phyloP scores from a whole-genome alignment of 2,329 filamentous ascomycete species.

The Alternaria postmessia region DNA sequence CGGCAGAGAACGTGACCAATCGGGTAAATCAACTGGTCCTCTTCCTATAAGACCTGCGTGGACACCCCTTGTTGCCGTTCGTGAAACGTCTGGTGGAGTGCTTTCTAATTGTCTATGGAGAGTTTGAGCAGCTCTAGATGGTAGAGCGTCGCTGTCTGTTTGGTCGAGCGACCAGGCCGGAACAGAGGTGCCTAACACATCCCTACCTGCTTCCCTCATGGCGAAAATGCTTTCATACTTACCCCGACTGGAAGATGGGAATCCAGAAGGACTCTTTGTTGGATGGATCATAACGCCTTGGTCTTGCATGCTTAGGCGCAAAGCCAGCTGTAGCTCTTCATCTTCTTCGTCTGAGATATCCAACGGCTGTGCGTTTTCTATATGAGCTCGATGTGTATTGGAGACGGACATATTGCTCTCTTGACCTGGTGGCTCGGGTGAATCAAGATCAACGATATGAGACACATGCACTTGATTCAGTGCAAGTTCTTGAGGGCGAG shows the following conservation, averaged over 20 bases:
- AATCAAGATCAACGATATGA: background rate
- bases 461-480: background rate
- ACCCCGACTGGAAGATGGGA: background rate
- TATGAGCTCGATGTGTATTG: background rate
- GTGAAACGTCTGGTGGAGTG: background rate
- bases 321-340: slow-evolving; percentile 16
- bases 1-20: background rate
- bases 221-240: slow-evolving; percentile 10
- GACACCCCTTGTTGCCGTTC: background rate
- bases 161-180: slow-evolving; percentile 13
- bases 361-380: background rate
- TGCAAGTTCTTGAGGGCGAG: background rate
- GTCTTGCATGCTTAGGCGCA: slow-evolving; percentile 22
- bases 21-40: background rate
- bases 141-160: background rate
- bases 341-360: slow-evolving; percentile 11
- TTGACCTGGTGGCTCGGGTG: background rate
- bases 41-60: background rate
- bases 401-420: background rate
- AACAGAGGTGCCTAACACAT: slow-evolving; percentile 1
- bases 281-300: background rate
- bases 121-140: background rate
- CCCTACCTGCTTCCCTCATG: slow-evolving; percentile 11
- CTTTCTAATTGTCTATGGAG: background rate
- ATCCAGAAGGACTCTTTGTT: background rate